These are phyloP conservation scores for Magnaporthales sp. DNA, from an alignment of 2,329 filamentous ascomycete genomes.

Conservation along the genomic window DNA sequence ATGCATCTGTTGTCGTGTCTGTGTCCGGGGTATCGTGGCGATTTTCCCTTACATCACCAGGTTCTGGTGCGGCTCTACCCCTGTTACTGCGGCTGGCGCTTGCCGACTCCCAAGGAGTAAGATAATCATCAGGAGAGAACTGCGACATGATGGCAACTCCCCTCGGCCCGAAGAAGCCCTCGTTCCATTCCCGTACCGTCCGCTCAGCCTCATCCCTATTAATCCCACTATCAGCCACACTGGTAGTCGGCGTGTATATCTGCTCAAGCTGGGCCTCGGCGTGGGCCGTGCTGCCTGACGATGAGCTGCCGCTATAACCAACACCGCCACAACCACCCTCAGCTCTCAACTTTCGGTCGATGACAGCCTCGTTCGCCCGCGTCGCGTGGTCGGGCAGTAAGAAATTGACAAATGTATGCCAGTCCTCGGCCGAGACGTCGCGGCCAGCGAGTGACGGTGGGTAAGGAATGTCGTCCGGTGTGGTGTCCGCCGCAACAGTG, in stretches of 20 bases:
- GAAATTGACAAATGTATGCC: constrained; percentile 50
- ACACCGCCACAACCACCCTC: constrained; percentile 23
- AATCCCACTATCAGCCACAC: constrained; percentile 3
- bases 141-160: constrained; percentile 33
- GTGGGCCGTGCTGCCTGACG: constrained; percentile 19
- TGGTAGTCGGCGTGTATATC: constrained; percentile 17
- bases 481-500: constrained; percentile 23
- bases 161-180: constrained; percentile 43
- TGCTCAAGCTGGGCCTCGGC: constrained; percentile 33
- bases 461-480: constrained; percentile 35
- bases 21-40: background rate
- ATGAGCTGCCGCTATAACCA: constrained; percentile 12
- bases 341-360: constrained; percentile 38
- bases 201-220: constrained; percentile 24
- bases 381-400: constrained; percentile 40
- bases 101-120: constrained; percentile 22
- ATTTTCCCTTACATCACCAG: background rate
- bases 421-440: constrained; percentile 43
- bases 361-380: constrained; percentile 33
- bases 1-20: background rate
- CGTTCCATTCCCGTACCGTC: constrained; percentile 46
- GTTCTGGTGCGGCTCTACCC: background rate
- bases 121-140: constrained; percentile 8
- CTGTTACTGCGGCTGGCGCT: constrained; percentile 13
- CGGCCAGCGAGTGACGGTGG: constrained; percentile 26